Evolutionary conservation across 2,329 filamentous ascomycete species (phyloP), one percentile per base, ranked within the genome.

Genomic region (Colletotrichum liaoningense): DNA sequence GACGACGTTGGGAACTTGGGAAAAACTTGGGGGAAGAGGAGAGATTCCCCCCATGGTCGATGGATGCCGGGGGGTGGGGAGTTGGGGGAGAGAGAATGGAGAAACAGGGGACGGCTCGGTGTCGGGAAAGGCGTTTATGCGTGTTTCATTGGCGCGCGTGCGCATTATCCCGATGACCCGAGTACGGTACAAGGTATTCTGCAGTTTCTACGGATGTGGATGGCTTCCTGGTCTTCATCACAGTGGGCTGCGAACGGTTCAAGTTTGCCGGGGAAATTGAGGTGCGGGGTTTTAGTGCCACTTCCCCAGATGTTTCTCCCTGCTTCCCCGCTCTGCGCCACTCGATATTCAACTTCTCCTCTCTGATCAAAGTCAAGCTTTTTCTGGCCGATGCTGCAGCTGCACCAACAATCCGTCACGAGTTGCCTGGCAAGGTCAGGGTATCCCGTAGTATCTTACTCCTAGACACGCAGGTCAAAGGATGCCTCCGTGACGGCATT

Each of bases 271-370:
- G 66, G 59, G 66, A 59, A 59, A 59, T 72, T 54, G 26, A 66
- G 70, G 54, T 72, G 72, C 72, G 69, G 69, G 69, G 73, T 68
- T 68, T 73, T 74, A 73, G 73, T 73, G 67, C 68, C 30, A 52
- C 63, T 74, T 72, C 72, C 72, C 72, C 72, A 64, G 72, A 74
- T 73, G 57, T 59, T 57, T 49, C 33, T 60, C 69, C 72, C 64
- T 73, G 63, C 57, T 65, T 28, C 72, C 64, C 69, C 72, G 63
- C 68, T 60, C 55, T 56, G 35, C 35, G 56, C 64, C 58, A 59
- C 64, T 56, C 30, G 26, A 28, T 42, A 42, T 54, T 28, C n/a
- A 12, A 63, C 52, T 38, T 24, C 55, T 35, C 26, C 16, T 52
- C 42, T 49, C 55, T 35, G 33, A 35, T 4, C 14, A 42, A 9